These are phyloP conservation scores for Hanseniaspora gamundiae DNA, from an alignment of 1,139 yeast genomes.

Conservation along the genomic window DNA sequence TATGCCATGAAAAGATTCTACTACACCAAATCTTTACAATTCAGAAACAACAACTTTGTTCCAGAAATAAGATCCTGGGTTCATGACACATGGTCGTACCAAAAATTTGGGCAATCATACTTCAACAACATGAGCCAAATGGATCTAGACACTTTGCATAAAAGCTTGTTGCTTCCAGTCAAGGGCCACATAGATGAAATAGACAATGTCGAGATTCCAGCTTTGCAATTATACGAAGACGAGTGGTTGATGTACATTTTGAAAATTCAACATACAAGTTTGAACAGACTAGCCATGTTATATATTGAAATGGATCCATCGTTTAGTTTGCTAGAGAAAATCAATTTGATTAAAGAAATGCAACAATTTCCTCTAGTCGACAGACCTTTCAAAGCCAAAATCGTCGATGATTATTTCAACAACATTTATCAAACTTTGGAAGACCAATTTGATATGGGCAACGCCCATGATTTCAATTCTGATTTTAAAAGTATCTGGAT, in stretches of 20 bases:
- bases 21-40: conserved; percentile 2
- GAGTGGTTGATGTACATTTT: background rate
- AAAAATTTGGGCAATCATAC: background rate
- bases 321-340: background rate
- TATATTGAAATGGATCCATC: background rate
- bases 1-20: conserved; percentile 26
- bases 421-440: background rate
- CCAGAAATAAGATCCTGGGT: conserved; percentile 1
- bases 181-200: background rate
- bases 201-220: background rate
- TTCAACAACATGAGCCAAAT: background rate
- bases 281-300: background rate
- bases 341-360: background rate
- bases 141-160: background rate
- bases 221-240: background rate
- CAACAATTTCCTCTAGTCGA: background rate
- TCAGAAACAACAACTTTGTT: background rate
- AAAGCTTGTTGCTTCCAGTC: background rate
- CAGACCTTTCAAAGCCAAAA: background rate
- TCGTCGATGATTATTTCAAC: background rate
- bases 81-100: background rate
- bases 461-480: background rate
- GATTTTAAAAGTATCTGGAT: background rate
- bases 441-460: background rate
- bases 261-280: background rate